Evolutionary conservation across 192 early-diverging fungal genomes (phyloP).

Genomic region (Neocallimastix lanati): DNA sequence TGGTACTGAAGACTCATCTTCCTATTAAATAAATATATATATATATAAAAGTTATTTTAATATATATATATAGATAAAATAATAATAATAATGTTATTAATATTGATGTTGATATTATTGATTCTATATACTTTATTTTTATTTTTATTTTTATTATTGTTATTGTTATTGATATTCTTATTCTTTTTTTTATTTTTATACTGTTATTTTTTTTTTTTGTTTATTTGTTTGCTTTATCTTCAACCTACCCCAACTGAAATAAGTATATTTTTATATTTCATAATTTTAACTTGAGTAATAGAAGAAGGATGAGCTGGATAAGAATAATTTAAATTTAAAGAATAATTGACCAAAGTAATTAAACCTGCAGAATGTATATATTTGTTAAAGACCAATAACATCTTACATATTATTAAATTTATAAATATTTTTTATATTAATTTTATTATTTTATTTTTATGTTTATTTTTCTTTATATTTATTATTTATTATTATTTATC

Average conservation of each 20-base stretch:
- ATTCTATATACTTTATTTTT: background rate
- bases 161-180: no score
- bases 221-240: background rate
- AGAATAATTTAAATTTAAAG: conserved; percentile 29
- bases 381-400: no score
- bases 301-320: conserved; percentile 31
- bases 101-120: no score
- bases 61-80: no score
- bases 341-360: conserved; percentile 48
- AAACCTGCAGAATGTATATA: conserved; percentile 21
- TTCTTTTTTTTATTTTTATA: background rate
- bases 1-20: conserved; percentile 22
- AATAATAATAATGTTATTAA: no score
- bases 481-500: no score
- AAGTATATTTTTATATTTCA: conserved; percentile 59
- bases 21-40: background rate
- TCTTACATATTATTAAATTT: background rate
- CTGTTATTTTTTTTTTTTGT: conserved; percentile 7
- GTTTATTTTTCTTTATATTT: no score
- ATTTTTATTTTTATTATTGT: background rate
- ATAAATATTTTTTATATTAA: background rate
- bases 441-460: no score
- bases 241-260: conserved; percentile 55
- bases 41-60: no score
- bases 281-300: conserved; percentile 66